A percentile compares a stretch with the other conserved stretches of the same genome.
phyloP scores from a whole-genome alignment of 306 rosid species.

The Hippophae gyantsensis region DNA sequence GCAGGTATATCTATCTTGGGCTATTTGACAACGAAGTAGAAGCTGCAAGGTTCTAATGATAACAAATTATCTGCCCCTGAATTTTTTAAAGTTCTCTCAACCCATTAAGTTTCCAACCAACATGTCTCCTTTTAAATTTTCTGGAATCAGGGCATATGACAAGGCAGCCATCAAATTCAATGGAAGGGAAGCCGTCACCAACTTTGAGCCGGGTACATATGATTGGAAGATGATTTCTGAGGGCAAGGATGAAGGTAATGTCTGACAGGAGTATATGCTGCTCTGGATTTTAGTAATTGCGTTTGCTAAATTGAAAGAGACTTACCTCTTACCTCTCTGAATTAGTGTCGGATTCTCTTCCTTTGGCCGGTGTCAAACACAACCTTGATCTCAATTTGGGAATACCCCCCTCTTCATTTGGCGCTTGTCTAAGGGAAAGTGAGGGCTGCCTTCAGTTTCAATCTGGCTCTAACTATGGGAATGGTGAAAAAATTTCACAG shows the following conservation, averaged over 20 bases:
- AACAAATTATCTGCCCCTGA: conserved; percentile 69
- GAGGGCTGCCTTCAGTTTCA: conserved; percentile 46
- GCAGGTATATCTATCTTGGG: conserved; percentile 99
- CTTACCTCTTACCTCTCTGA: too few relatives aligned
- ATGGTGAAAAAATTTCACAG: conserved; percentile 45
- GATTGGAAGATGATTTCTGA: conserved; percentile 52
- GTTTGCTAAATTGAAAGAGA: too few relatives aligned
- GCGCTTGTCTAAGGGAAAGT: conserved; percentile 38
- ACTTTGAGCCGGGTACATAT: conserved; percentile 81
- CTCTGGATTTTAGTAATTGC: too few relatives aligned
- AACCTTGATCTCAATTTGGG: conserved; percentile 92
- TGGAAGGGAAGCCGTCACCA: conserved; percentile 96
- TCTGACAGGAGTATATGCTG: too few relatives aligned
- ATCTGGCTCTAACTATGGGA: conserved; percentile 31
- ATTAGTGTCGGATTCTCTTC: too few relatives aligned
- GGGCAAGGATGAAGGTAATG: conserved; percentile 48
- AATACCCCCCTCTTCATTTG: conserved; percentile 57
- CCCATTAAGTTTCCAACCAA: conserved; percentile 63
- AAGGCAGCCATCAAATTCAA: conserved; percentile 93
- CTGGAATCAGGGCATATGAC: conserved; percentile 95
- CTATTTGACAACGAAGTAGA: conserved; percentile 99
- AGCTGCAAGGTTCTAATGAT: conserved; percentile 99
- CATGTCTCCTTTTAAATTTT: conserved; percentile 68
- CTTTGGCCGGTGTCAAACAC: conserved; percentile 43
- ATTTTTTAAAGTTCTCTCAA: conserved; percentile 57